Conservation (phyloP, 1,284 basidiomycete species). For the Vanrija humicola region DNA sequence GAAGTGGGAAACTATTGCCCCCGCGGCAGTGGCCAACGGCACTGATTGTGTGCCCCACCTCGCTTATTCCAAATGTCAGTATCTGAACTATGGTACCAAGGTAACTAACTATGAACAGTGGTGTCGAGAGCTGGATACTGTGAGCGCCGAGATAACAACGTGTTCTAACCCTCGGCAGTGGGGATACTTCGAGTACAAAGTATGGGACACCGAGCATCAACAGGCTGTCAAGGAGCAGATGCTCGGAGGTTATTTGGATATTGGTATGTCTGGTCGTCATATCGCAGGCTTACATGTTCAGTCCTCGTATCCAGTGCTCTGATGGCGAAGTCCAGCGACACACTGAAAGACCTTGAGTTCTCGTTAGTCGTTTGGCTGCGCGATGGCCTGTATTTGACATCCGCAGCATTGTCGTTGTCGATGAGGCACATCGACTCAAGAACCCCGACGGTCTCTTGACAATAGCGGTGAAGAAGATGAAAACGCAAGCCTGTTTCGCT, state of each 20-base stretch:
- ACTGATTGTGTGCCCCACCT: constrained; percentile 47
- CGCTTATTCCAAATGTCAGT: constrained; percentile 48
- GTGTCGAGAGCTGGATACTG: constrained; percentile 51
- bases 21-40: constrained; percentile 43
- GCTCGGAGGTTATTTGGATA: constrained; percentile 36
- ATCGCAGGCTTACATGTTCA: constrained; percentile 6
- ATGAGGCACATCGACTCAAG: constrained; percentile 48
- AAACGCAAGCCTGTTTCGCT: constrained; percentile 30
- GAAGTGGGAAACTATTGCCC: constrained; percentile 7
- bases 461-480: constrained; percentile 47
- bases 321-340: constrained; percentile 21
- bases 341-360: constrained; percentile 33
- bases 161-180: constrained; percentile 23
- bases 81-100: constrained; percentile 11
- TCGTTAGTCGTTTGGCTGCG: constrained; percentile 27
- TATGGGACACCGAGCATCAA: constrained; percentile 21
- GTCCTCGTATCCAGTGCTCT: constrained; percentile 40
- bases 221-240: constrained; percentile 17
- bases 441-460: constrained; percentile 37
- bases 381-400: not conserved
- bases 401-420: constrained; percentile 37
- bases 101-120: constrained; percentile 39
- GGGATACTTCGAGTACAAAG: constrained; percentile 44
- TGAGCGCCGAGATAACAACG: constrained; percentile 1
- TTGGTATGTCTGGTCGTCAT: constrained; percentile 23